A percentile compares a stretch with the other conserved stretches of the same genome.
These are phyloP conservation scores for Pseudisothecium myosuroides DNA, from an alignment of 225 moss, liverwort and hornwort species.

Conservation along the genomic window DNA sequence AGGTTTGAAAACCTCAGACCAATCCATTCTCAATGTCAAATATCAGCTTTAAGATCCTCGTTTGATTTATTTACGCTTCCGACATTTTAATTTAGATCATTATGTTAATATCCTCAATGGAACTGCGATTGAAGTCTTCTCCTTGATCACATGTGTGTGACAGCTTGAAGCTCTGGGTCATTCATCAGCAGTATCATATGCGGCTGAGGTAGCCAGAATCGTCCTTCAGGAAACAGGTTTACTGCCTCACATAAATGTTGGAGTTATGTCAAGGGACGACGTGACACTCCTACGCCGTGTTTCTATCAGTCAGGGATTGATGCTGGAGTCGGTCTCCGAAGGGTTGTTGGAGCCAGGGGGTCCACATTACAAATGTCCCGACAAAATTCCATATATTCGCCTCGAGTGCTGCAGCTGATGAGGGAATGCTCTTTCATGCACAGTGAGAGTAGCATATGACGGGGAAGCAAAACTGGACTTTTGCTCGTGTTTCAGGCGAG, in stretches of 20 bases:
- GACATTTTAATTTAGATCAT: background rate
- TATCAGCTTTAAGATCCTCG: background rate
- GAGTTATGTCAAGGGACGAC: conserved; percentile 66
- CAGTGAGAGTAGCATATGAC: background rate
- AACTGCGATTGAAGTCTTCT: background rate
- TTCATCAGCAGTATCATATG: conserved; percentile 58
- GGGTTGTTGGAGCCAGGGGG: conserved; percentile 61
- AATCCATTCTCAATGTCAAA: background rate
- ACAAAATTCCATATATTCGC: conserved; percentile 51
- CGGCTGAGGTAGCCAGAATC: conserved; percentile 56
- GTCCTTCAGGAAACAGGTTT: conserved; percentile 72
- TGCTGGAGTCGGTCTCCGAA: conserved; percentile 78
- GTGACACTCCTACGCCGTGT: conserved; percentile 45
- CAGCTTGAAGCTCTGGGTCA: conserved; percentile 69
- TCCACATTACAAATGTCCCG: conserved; percentile 77
- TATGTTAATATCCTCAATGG: background rate
- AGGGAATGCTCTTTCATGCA: background rate
- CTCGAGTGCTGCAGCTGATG: conserved; percentile 80
- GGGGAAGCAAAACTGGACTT: background rate
- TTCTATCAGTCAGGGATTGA: conserved; percentile 85
- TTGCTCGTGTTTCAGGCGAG: conserved; percentile 43
- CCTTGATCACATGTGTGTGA: background rate
- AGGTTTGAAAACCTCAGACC: background rate
- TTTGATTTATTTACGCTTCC: background rate
- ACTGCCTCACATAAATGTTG: conserved; percentile 85